Evolutionary conservation across 495 filamentous ascomycete genomes (phyloP), one percentile per base, ranked within the genome.

Genomic region (Delitschia confertaspora): DNA sequence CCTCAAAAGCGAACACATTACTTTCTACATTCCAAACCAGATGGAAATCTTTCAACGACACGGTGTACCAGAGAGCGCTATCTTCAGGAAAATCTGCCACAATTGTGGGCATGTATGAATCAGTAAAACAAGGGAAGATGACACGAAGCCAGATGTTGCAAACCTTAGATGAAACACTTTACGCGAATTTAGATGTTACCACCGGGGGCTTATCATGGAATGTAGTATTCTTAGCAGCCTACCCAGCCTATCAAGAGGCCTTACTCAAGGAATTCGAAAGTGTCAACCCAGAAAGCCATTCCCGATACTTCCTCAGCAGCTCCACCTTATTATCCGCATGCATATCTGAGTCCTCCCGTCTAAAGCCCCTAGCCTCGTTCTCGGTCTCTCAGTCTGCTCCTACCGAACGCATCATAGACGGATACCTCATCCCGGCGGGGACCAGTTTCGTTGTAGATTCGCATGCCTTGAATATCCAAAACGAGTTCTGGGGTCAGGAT

Each of bases 101-200:
- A n/a, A n/a, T 37, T 11, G 5, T 9, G 1, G 22, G n/a, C 36
- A 38, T 38, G 4, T 21, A 23, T 16, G 38, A 37, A 9, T 44
- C 43, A 3, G 38, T 56, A 4, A 26, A 51, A 0, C 4, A 26
- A 3, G 44, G 53, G 5, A 17, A 25, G 2, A 45, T 62, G 13
- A 53, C 37, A 16, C n/a, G 11, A 14, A 38, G 34, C 17, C 36
- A 68, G 38, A 23, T 66, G 0, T 42, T 59, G 2, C 65, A 70
- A 10, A 70, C 68, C 0, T 6, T 72, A 3, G 66, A 67, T 38
- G 69, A 72, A 45, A 56, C 58, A 42, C 58, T 70, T 1, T 71
- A 61, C 45, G 68, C 64, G 1, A 71, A 73, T 38, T 47, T 73
- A 0, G 69, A 73, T 42, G 67, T 71, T 0, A 67, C 67, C 0